Base-by-base conservation (phyloP, 1,139 yeast species). In the Sugiyamaella castrensis region DNA sequence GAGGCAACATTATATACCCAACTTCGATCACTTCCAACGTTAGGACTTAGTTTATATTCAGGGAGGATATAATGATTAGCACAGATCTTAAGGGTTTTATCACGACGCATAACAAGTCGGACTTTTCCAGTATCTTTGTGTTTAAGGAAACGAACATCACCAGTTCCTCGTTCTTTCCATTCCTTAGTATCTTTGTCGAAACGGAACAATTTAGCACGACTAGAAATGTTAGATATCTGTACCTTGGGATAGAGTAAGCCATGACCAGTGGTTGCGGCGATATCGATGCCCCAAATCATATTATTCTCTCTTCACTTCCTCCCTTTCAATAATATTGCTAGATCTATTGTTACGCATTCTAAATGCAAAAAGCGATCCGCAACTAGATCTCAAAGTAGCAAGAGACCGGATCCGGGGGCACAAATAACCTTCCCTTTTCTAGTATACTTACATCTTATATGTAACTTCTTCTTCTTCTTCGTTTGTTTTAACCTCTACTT, bases 111-210 rank as follows among this genome's bases (percentile, higher is more conserved):
- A 68, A 92, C 78, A 59, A 92, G 73, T 74, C 98, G 84, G 57
- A 86, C 87, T 74, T 87, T 91, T 51, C 80, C 78, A 51, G 88
- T 74, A 54, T 74, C 74, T 72, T 87, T 88, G 75, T 91, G 96
- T 75, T 92, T 80, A 69, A 92, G 81, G 71, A 92, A 88, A 73
- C 91, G 88, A 63, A 91, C 97, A 67, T 92, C 98, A 63, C 98
- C 99, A 40, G 97, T 89, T 61, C 98, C 98, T 76, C 98, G 87
- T 77, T 94, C 99, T 72, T 94, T 92, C 98, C 99, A 92, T 74
- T 92, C 98, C 66, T 87, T 87, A 43, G 72, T 57, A 37, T 75
- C 80, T 54, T 76, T 77, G 66, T 84, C 87, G 76, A 84, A 92
- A 72, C 89, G 84, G 78, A 92, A 92, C 67, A 92, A 78, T 74